phyloP scores from a whole-genome alignment of 306 rosid genomes.

The Cyclanthera cordifolia region DNA sequence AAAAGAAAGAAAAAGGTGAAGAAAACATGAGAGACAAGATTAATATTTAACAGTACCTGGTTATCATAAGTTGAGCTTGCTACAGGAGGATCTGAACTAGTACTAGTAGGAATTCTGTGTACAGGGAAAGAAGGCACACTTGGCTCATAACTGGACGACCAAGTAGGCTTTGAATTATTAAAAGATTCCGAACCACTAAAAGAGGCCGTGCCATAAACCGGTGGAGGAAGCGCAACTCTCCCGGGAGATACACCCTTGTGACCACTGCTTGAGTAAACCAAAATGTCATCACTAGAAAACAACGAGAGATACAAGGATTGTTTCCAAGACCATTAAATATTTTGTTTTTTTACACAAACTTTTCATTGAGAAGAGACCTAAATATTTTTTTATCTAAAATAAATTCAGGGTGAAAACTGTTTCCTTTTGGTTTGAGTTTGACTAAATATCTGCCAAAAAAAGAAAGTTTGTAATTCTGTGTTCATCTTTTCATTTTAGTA shows the following conservation, averaged over 20 bases:
- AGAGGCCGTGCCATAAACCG: constrained; percentile 38
- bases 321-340: background rate
- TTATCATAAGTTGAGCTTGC: constrained; percentile 52
- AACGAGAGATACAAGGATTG: background rate
- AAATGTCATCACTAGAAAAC: background rate
- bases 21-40: constrained; percentile 2
- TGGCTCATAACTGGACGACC: constrained; percentile 30
- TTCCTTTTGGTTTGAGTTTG: background rate
- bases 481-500: background rate
- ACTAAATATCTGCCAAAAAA: background rate
- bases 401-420: background rate
- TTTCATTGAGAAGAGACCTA: too few relatives aligned
- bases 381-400: background rate
- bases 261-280: constrained; percentile 28
- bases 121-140: constrained; percentile 41
- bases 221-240: constrained; percentile 84
- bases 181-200: constrained; percentile 14
- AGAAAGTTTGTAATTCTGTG: background rate
- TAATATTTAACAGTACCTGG: constrained; percentile 37
- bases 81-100: constrained; percentile 52
- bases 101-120: constrained; percentile 19
- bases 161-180: constrained; percentile 34
- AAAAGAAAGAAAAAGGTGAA: background rate
- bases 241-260: constrained; percentile 38
- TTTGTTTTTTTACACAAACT: too few relatives aligned